These are phyloP conservation scores for Rhypophila decipiens DNA, from an alignment of 495 filamentous ascomycete species.

Conservation along the genomic window DNA sequence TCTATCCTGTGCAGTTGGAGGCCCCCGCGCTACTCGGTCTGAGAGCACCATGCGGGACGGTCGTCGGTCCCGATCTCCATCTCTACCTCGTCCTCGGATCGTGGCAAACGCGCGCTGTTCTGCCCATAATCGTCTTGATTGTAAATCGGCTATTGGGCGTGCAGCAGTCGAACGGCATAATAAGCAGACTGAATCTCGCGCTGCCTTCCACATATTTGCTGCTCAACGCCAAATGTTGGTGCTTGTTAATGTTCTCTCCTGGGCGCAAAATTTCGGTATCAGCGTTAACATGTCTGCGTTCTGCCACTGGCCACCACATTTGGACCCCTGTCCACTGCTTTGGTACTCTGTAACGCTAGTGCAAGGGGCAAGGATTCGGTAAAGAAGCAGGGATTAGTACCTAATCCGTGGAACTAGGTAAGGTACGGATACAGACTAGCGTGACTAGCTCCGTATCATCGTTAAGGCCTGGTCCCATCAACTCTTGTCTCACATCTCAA, in stretches of 20 bases:
- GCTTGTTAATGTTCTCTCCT: too few species aligned
- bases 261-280: background rate
- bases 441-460: too few species aligned
- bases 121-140: constrained; percentile 20
- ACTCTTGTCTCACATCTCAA: too few species aligned
- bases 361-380: too few species aligned
- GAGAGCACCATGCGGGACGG: constrained; percentile 26
- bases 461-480: too few species aligned
- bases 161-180: constrained; percentile 23
- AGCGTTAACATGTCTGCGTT: background rate
- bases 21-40: constrained; percentile 2
- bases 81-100: constrained; percentile 21
- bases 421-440: too few species aligned
- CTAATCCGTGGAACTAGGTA: too few species aligned
- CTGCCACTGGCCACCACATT: constrained; percentile 1
- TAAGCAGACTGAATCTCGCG: constrained; percentile 27
- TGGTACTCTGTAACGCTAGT: too few species aligned
- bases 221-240: background rate
- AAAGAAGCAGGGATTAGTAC: too few species aligned
- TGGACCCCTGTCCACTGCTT: background rate
- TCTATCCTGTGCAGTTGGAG: background rate
- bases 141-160: constrained; percentile 8
- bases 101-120: constrained; percentile 28
- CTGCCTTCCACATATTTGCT: constrained; percentile 25
- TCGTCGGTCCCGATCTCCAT: constrained; percentile 36